phyloP scores from a whole-genome alignment of 1,284 basidiomycete species.

The Albatrellus sp. region DNA sequence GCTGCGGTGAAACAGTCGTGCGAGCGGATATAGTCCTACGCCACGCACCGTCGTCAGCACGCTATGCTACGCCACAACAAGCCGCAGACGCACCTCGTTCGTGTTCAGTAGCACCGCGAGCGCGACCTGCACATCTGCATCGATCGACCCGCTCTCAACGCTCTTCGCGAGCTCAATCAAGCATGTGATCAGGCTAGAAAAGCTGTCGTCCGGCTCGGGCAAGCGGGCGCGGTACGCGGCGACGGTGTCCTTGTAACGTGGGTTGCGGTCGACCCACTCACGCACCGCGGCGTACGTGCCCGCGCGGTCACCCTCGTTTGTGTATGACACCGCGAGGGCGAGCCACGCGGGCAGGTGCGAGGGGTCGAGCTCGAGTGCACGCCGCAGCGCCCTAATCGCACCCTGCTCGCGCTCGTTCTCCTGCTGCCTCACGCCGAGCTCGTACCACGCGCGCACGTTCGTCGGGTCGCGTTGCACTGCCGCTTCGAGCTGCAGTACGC shows the following conservation, averaged over 20 bases:
- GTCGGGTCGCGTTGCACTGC: slow-evolving; percentile 70
- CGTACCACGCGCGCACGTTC: slow-evolving; percentile 75
- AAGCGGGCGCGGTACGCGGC: slow-evolving; percentile 22
- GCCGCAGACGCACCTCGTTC: slow-evolving; percentile 51
- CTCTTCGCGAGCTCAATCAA: slow-evolving; percentile 59
- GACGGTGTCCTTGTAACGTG: slow-evolving; percentile 40
- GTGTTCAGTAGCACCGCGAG: slow-evolving; percentile 90
- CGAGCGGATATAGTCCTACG: slow-evolving; percentile 79
- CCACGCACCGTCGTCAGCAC: neutral
- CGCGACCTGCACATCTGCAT: slow-evolving; percentile 93
- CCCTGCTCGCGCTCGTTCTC: slow-evolving; percentile 94
- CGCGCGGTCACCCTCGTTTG: slow-evolving; percentile 77
- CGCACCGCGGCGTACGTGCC: slow-evolving; percentile 72
- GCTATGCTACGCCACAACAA: too few relatives aligned
- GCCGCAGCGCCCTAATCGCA: slow-evolving; percentile 78
- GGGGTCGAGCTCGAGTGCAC: slow-evolving; percentile 75
- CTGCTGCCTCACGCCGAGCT: slow-evolving; percentile 94
- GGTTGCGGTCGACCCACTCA: slow-evolving; percentile 66
- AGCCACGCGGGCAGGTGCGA: slow-evolving; percentile 75
- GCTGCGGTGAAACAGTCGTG: slow-evolving; percentile 93
- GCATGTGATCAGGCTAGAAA: slow-evolving; percentile 40
- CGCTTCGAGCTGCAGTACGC: slow-evolving; percentile 83
- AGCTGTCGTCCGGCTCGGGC: slow-evolving; percentile 20
- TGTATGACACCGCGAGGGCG: slow-evolving; percentile 84
- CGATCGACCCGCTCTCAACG: slow-evolving; percentile 46